These are phyloP conservation scores for Blepharisma undulans DNA, from an alignment of 169 alveolate species.

Conservation along the genomic window DNA sequence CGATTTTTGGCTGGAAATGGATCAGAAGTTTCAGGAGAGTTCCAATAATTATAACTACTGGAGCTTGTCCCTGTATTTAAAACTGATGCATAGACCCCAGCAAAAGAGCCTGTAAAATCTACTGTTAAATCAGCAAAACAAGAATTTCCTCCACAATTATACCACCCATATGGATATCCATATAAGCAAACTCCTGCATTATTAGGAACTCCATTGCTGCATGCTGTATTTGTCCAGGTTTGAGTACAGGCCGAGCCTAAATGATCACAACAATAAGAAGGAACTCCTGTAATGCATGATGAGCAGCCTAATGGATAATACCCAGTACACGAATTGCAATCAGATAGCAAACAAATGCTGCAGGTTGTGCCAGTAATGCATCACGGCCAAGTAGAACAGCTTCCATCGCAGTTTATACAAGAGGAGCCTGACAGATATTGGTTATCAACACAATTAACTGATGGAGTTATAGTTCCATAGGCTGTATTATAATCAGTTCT, in stretches of 20 bases:
- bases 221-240: neutral
- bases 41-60: neutral
- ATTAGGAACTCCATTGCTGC: neutral
- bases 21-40: neutral
- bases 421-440: neutral
- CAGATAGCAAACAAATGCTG: neutral
- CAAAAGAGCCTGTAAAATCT: neutral
- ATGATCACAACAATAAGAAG: neutral
- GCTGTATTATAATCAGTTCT: too few relatives aligned
- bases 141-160: neutral
- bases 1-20: neutral
- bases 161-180: neutral
- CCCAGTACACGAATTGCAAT: neutral
- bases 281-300: neutral
- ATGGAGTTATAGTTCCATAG: too few relatives aligned
- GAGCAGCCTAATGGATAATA: neutral
- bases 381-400: neutral
- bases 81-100: neutral
- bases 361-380: neutral
- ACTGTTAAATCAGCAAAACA: neutral
- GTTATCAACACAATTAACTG: neutral
- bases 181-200: neutral
- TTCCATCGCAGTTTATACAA: neutral
- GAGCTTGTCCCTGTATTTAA: neutral
- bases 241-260: neutral